Conservation (phyloP, 2,329 filamentous ascomycete genomes). For the Phialocephala sp. region DNA sequence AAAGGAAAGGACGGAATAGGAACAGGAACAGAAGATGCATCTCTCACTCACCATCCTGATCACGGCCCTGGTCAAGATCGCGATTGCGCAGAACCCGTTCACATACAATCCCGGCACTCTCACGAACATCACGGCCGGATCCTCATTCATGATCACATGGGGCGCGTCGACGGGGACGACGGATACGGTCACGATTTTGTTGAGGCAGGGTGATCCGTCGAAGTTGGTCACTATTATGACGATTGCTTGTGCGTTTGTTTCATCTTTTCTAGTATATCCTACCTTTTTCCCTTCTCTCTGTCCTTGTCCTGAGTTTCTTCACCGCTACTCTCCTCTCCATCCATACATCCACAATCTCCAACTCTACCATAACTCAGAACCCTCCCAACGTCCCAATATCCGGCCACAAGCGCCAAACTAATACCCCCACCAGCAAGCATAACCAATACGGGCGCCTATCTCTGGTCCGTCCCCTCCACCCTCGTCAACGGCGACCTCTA, state of each 20-base stretch:
- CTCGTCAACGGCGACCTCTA: slow-evolving; percentile 30
- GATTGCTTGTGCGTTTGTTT: slow-evolving; percentile 35
- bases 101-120: slow-evolving; percentile 27
- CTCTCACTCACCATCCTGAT: slow-evolving; percentile 31
- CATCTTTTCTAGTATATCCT: neutral
- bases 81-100: slow-evolving; percentile 35
- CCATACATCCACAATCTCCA: no score
- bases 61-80: slow-evolving; percentile 23
- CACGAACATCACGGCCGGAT: slow-evolving; percentile 31
- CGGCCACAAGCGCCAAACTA: no score
- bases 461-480: slow-evolving; percentile 33
- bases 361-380: no score
- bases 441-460: slow-evolving; percentile 33
- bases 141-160: slow-evolving; percentile 40
- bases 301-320: neutral
- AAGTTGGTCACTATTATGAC: slow-evolving; percentile 29
- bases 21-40: slow-evolving; percentile 29
- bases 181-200: slow-evolving; percentile 30
- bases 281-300: neutral
- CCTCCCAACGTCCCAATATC: no score
- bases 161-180: slow-evolving; percentile 29
- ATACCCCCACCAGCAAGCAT: slow-evolving; percentile 24
- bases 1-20: no score
- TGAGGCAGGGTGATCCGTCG: slow-evolving; percentile 31
- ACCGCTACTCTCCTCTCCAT: neutral